Conservation (phyloP, 2,329 filamentous ascomycete genomes). For the Orbilia javanica region DNA sequence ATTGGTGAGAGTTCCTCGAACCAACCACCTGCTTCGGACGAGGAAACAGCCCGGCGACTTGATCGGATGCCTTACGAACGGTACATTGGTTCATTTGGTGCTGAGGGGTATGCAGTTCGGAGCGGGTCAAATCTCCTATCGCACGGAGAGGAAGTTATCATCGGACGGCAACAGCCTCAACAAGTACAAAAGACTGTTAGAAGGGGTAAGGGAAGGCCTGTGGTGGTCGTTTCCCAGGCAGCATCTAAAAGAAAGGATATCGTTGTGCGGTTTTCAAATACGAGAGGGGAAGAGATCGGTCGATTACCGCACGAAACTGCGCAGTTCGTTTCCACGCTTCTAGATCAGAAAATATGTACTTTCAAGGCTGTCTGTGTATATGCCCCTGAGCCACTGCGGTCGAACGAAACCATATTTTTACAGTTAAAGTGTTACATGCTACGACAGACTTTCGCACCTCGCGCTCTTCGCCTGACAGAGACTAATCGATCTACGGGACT, state of each 20-base stretch:
- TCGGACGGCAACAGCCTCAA: constrained; percentile 85
- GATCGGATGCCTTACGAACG: constrained; percentile 71
- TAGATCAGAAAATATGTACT: constrained; percentile 88
- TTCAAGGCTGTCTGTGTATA: constrained; percentile 92
- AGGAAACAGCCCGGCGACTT: constrained; percentile 53
- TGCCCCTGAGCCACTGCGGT: constrained; percentile 83
- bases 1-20: constrained; percentile 19
- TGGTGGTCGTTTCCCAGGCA: constrained; percentile 58
- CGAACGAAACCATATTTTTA: constrained; percentile 93
- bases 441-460: constrained; percentile 77
- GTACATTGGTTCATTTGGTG: constrained; percentile 93
- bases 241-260: constrained; percentile 74
- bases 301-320: constrained; percentile 87
- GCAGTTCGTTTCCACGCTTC: constrained; percentile 89
- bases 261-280: constrained; percentile 89
- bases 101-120: constrained; percentile 89
- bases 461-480: constrained; percentile 73
- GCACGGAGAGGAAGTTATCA: constrained; percentile 84
- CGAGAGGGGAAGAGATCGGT: constrained; percentile 83
- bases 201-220: constrained; percentile 65
- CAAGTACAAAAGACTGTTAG: constrained; percentile 54
- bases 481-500: constrained; percentile 79
- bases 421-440: constrained; percentile 85
- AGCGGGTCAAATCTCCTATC: constrained; percentile 81
- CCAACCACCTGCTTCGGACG: constrained; percentile 60